Evolutionary conservation across 1,284 basidiomycete species (phyloP).

Genomic region (Lentinula novae-zelandiae): DNA sequence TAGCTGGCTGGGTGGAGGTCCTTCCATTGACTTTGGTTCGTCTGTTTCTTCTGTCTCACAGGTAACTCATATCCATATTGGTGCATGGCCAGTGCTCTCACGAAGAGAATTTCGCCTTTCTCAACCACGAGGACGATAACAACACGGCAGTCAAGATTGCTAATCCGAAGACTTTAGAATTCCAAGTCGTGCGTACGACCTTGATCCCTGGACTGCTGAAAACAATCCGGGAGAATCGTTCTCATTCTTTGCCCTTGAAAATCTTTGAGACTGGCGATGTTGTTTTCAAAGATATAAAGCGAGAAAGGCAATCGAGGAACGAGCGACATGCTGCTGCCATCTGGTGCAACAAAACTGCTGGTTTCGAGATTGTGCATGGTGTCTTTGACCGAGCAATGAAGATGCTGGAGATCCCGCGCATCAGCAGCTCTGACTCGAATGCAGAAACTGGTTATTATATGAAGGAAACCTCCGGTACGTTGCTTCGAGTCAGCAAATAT

Average conservation of each 20-base stretch:
- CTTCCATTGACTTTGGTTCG: slow-evolving; percentile 89
- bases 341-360: slow-evolving; percentile 95
- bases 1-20: slow-evolving; percentile 95
- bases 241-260: slow-evolving; percentile 88
- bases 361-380: slow-evolving; percentile 96
- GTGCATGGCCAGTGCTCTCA: slow-evolving; percentile 77
- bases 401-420: slow-evolving; percentile 86
- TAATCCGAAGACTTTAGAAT: slow-evolving; percentile 97
- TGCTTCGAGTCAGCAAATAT: neutral
- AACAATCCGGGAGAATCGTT: slow-evolving; percentile 94
- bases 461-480: slow-evolving; percentile 76
- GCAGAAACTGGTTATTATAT: slow-evolving; percentile 87
- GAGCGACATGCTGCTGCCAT: slow-evolving; percentile 85
- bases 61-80: neutral
- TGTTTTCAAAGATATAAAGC: slow-evolving; percentile 78
- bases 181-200: slow-evolving; percentile 96
- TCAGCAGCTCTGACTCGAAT: slow-evolving; percentile 54
- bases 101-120: slow-evolving; percentile 95
- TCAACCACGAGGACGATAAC: slow-evolving; percentile 85
- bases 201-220: slow-evolving; percentile 95
- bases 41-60: slow-evolving; percentile 10
- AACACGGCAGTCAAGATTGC: slow-evolving; percentile 85
- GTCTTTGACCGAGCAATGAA: slow-evolving; percentile 93
- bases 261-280: slow-evolving; percentile 96
- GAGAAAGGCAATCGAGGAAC: slow-evolving; percentile 87